Percentiles rank a stretch among this genome's conserved stretches.
phyloP scores from a whole-genome alignment of 352 stramenopile genomes.

The Phytopythium litorale region DNA sequence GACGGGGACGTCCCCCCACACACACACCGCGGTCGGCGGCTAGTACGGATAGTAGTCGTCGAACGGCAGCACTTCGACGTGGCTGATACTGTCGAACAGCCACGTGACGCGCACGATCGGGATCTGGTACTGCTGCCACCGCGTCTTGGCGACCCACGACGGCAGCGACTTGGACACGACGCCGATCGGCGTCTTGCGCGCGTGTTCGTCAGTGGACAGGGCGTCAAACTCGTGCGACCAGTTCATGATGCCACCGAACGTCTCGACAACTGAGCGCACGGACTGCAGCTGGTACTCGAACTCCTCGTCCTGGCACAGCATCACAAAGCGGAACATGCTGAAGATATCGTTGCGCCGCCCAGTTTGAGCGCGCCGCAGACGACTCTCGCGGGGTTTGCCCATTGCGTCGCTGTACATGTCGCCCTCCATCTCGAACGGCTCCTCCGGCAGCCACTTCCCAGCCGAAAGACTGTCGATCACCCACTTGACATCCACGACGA shows the following conservation, averaged over 20 bases:
- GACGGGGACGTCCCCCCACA: neutral
- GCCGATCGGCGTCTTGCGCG: constrained; percentile 45
- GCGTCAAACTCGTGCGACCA: constrained; percentile 22
- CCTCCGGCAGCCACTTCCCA: constrained; percentile 62
- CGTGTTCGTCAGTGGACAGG: constrained; percentile 16
- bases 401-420: constrained; percentile 77
- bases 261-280: constrained; percentile 51
- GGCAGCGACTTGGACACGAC: constrained; percentile 73
- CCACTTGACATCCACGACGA: constrained; percentile 78
- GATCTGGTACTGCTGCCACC: constrained; percentile 68
- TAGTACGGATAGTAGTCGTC: constrained; percentile 88
- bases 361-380: constrained; percentile 39
- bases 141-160: constrained; percentile 35
- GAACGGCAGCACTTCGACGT: constrained; percentile 78
- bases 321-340: constrained; percentile 63
- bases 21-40: neutral
- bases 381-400: constrained; percentile 65
- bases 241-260: constrained; percentile 62
- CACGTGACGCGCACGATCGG: constrained; percentile 85
- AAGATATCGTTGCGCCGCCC: constrained; percentile 75
- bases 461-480: constrained; percentile 58
- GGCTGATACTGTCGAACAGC: constrained; percentile 87
- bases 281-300: constrained; percentile 77
- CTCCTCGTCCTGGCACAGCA: constrained; percentile 59
- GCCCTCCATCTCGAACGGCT: constrained; percentile 69